Evolutionary conservation across 768 basidiomycete genomes (phyloP).

Genomic region (Panaeolus cyanescens): DNA sequence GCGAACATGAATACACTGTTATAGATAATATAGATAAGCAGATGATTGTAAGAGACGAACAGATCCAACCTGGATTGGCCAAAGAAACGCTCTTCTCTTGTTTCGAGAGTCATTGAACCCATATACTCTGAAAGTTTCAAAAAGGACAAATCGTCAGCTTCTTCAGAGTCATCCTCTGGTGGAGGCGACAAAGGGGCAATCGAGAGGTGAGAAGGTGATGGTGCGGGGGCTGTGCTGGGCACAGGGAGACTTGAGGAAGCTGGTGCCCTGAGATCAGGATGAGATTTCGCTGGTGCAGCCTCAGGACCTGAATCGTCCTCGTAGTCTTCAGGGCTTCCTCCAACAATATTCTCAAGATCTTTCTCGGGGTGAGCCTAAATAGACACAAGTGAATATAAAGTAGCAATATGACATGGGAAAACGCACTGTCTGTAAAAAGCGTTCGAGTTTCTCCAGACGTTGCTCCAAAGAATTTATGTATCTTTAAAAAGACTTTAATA

Average conservation of each 20-base stretch:
- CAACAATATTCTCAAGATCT: slow-evolving; percentile 18
- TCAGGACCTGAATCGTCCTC: slow-evolving; percentile 1
- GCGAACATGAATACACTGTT: slow-evolving; percentile 43
- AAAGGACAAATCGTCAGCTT: slow-evolving; percentile 33
- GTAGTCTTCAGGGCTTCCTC: not conserved
- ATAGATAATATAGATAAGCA: not conserved
- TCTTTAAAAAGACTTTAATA: slow-evolving; percentile 10
- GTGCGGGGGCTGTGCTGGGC: not conserved
- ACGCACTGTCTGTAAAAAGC: slow-evolving; percentile 26
- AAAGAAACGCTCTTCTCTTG: slow-evolving; percentile 39
- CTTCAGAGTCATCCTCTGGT: slow-evolving; percentile 16
- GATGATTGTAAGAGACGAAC: not conserved
- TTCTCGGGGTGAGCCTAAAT: slow-evolving; percentile 22
- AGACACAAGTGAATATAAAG: not conserved
- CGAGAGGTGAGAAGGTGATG: not conserved
- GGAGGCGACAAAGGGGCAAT: not conserved
- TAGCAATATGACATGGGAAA: not conserved
- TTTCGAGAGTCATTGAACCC: slow-evolving; percentile 26
- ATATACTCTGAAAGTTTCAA: slow-evolving; percentile 34
- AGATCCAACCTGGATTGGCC: slow-evolving; percentile 38
- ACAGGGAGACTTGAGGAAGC: not conserved
- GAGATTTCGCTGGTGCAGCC: not conserved
- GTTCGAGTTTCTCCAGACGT: slow-evolving; percentile 30
- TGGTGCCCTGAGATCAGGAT: slow-evolving; percentile 17
- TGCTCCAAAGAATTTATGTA: slow-evolving; percentile 33